Evolutionary conservation across 1,284 basidiomycete species (phyloP).

Genomic region (Ceratobasidium sp.): DNA sequence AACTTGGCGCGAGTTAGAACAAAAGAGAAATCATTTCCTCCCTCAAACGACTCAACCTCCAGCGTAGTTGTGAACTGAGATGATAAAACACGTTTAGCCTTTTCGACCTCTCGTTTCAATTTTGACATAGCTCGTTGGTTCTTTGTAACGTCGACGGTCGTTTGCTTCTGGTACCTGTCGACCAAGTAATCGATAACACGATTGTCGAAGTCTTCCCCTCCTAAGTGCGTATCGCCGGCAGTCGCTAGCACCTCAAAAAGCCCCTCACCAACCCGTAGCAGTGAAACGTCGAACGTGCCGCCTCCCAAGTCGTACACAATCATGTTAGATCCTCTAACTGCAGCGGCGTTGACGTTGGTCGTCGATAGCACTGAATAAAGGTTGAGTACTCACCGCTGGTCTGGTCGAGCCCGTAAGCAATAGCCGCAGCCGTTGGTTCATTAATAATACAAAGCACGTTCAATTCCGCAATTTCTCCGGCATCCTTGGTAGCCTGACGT

Average conservation of each 20-base stretch:
- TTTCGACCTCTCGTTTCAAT: slow-evolving; percentile 66
- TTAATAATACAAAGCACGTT: slow-evolving; percentile 69
- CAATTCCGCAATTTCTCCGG: slow-evolving; percentile 65
- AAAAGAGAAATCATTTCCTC: slow-evolving; percentile 92
- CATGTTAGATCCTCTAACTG: slow-evolving; percentile 67
- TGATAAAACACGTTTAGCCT: slow-evolving; percentile 70
- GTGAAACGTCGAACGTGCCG: slow-evolving; percentile 73
- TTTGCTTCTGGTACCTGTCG: slow-evolving; percentile 67
- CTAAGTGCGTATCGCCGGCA: slow-evolving; percentile 60
- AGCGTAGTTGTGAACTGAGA: slow-evolving; percentile 69
- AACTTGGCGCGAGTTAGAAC: slow-evolving; percentile 99
- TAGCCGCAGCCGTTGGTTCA: slow-evolving; percentile 68
- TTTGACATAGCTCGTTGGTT: slow-evolving; percentile 67
- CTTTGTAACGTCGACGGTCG: slow-evolving; percentile 65
- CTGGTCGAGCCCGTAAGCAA: slow-evolving; percentile 69
- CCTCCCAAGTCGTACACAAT: slow-evolving; percentile 70
- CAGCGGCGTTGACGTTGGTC: slow-evolving; percentile 26
- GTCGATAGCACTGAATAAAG: neutral
- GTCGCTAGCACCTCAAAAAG: slow-evolving; percentile 42
- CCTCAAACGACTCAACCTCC: slow-evolving; percentile 72
- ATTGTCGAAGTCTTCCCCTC: slow-evolving; percentile 67
- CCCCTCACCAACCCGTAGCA: slow-evolving; percentile 69
- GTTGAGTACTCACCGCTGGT: slow-evolving; percentile 10
- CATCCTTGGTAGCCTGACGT: slow-evolving; percentile 69
- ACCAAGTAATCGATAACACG: slow-evolving; percentile 66